Base-by-base conservation (phyloP, 192 early-diverging fungal genomes). In the Rhizoclosmatium sp. region DNA sequence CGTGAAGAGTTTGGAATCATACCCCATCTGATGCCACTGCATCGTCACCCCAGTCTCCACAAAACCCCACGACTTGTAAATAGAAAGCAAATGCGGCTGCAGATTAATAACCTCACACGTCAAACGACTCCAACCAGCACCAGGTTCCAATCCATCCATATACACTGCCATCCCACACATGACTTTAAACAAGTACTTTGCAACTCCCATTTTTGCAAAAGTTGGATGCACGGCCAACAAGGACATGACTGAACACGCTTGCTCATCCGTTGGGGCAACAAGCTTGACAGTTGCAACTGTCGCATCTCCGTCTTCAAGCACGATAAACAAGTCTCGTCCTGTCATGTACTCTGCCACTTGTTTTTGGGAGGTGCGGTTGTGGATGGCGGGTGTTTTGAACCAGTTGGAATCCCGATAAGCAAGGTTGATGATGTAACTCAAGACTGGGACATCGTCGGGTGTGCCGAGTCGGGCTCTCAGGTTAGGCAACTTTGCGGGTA, bases 121-220 rank as follows among this genome's bases (percentile, higher is more conserved):
- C 48, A 71, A 19, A 40, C 16, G 21, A 31, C n/a, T 14, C 70
- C 70, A 71, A 39, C 70, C 70, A 4, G 4, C 12, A 3, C 41
- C 70, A 5, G 46, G 46, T 4, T 40, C 21, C 21, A 12, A 4
- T 5, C 4, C 70, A 47, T 71, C 49, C 49, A 56, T 21, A 19
- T 42, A 21, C 4, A 71, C 3, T 14, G 70, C 70, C 19, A 47
- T 12, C 70, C 5, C 51, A n/a, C 54, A 58, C 14, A 71, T 4
- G 31, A 56, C 16, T 31, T 71, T 49, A 31, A 71, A 71, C 70
- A 71, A 58, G 51, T 71, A 71, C 47, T 71, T 71, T 12, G 49
- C 70, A 39, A 71, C 4, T 12, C 70, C 70, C 12, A 12, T 16
- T 39, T 31, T 4, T 40, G 7, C 5, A 14, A 56, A 7, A 16